Evolutionary conservation across 371 early-diverging fungal genomes (phyloP).

Genomic region (Batkoa obscura): DNA sequence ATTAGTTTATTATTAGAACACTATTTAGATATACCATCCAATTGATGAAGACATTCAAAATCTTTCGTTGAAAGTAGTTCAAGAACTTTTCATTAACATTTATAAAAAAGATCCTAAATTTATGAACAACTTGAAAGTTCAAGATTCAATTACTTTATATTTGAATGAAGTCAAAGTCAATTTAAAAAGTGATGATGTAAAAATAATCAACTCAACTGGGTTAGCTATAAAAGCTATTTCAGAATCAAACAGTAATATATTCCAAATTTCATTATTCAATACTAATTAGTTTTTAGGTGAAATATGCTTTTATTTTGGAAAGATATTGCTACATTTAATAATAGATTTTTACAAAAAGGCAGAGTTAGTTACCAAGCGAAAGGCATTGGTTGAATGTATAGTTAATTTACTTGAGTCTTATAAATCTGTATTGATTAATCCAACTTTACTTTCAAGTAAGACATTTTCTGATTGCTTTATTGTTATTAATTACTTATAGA

Average conservation of each 20-base stretch:
- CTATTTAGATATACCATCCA: slow-evolving; percentile 31
- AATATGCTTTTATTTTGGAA: neutral
- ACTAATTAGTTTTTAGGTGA: neutral
- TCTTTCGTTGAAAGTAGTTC: slow-evolving; percentile 30
- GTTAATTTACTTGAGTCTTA: too few relatives aligned
- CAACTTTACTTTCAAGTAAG: too few relatives aligned
- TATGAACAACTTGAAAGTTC: neutral
- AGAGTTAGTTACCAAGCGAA: neutral
- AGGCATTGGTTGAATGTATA: neutral
- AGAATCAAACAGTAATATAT: neutral
- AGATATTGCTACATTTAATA: neutral
- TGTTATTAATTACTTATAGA: too few relatives aligned
- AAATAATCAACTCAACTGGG: neutral
- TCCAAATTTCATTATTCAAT: neutral
- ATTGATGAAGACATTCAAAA: slow-evolving; percentile 41
- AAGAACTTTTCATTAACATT: slow-evolving; percentile 21
- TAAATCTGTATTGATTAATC: too few relatives aligned
- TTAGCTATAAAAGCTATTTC: neutral
- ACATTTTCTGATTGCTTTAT: too few relatives aligned
- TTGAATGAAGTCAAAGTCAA: neutral
- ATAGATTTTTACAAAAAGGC: slow-evolving; percentile 7
- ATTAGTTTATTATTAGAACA: too few relatives aligned
- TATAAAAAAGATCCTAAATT: neutral
- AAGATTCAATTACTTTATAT: neutral
- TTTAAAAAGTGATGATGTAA: neutral